Base-by-base conservation (phyloP, 2,329 filamentous ascomycete genomes). In the Calonectria naviculata region DNA sequence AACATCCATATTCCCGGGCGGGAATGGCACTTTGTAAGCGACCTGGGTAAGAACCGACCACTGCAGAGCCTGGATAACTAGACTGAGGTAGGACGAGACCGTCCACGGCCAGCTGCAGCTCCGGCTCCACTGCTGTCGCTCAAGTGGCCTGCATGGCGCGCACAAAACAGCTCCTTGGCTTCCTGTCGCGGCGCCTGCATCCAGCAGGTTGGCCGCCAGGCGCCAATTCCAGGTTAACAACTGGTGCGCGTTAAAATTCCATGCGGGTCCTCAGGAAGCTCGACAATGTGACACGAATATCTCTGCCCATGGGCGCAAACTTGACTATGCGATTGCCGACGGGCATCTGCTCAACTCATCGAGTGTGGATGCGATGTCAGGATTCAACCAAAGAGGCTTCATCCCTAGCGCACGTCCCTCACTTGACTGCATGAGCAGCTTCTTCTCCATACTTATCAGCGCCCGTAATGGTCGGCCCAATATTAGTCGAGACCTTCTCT, bases 1-100 rank as follows among this genome's bases (percentile, higher is more conserved):
- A 68, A 72, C 73, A 63, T 65, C 74, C 71, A 73, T 73, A 68
- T 67, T 71, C 47, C 69, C 64, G 68, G 64, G 38, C 47, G 63
- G 46, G 34, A 46, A 41, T 71, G 58, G 56, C 47, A 46, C 29
- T 38, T 58, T 36, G 58, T 31, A 63, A 36, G 61, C 44, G 36
- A 64, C 36, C 61, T 7, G 67, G 46, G 65, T 21, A 38, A 56
- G 38, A 36, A 47, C 42, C 44, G 61, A 62, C 63, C 67, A 70
- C 62, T 38, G 52, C 54, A 65, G 62, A 70, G 63, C 61, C 63
- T 38, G 47, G 54, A 65, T 62, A 46, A 21, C 64, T 36, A 44
- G 49, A 49, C 28, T 47, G 28, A 46, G 46, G 68, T 67, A 71
- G 74, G 68, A 75, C 69, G 67, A 77, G 70, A 65, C 62, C 65